These are phyloP conservation scores for Ophiocordyceps camponoti-leonardi DNA, from an alignment of 2,329 filamentous ascomycete species.

Conservation along the genomic window DNA sequence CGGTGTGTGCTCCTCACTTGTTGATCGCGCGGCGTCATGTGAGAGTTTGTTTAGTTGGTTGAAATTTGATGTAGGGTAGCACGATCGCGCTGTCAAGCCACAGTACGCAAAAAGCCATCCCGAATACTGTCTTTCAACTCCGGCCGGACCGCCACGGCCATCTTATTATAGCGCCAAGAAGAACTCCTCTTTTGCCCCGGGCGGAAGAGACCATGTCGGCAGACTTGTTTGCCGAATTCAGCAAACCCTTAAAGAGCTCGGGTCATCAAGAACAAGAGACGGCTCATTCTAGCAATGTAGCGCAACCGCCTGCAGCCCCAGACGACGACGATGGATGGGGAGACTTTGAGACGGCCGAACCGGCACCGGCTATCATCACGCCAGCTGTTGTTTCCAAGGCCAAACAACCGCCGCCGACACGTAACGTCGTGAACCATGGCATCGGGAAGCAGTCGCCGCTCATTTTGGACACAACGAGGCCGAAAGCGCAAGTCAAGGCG, in stretches of 20 bases:
- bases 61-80: background rate
- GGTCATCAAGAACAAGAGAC: conserved; percentile 5
- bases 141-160: background rate
- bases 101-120: no score
- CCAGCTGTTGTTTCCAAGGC: background rate
- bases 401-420: background rate
- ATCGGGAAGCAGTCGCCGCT: background rate
- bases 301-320: background rate
- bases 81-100: no score
- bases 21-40: no score
- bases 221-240: conserved; percentile 48
- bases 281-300: background rate
- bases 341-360: conserved; percentile 44
- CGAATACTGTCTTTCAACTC: background rate
- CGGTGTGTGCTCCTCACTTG: no score
- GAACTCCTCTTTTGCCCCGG: background rate
- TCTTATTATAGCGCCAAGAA: no score
- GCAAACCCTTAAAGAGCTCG: conserved; percentile 23
- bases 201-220: conserved; percentile 35
- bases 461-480: conserved; percentile 1
- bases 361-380: conserved; percentile 4
- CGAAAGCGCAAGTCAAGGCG: conserved; percentile 3
- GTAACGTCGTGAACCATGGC: background rate
- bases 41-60: no score
- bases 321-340: conserved; percentile 50